phyloP scores from a whole-genome alignment of 371 early-diverging fungal genomes.

The Rhizopus microsporus region DNA sequence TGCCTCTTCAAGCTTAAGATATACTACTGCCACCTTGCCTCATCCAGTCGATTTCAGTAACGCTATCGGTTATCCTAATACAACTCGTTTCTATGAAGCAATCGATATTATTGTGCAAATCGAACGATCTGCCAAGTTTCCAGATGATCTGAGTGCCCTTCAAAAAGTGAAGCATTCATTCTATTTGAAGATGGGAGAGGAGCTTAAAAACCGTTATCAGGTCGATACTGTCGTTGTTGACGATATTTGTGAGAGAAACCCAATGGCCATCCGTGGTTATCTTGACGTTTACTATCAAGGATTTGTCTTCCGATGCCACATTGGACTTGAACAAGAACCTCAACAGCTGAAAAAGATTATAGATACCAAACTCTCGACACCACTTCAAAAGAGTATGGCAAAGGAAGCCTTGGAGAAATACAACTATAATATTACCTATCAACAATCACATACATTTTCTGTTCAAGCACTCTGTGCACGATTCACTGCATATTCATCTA shows the following conservation, averaged over 20 bases:
- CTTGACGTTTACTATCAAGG: constrained; percentile 73
- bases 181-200: constrained; percentile 66
- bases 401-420: constrained; percentile 55
- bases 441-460: constrained; percentile 65
- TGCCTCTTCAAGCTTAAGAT: constrained; percentile 68
- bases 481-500: constrained; percentile 67
- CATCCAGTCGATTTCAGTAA: constrained; percentile 64
- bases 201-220: constrained; percentile 43
- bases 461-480: constrained; percentile 72
- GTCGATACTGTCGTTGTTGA: constrained; percentile 45
- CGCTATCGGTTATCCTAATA: constrained; percentile 46
- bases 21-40: constrained; percentile 77
- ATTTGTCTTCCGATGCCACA: constrained; percentile 74
- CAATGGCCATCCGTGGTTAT: constrained; percentile 54
- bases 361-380: constrained; percentile 47
- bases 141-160: constrained; percentile 83
- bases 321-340: constrained; percentile 73
- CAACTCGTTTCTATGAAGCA: constrained; percentile 68
- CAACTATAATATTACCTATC: constrained; percentile 51
- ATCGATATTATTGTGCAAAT: constrained; percentile 83
- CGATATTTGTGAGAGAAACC: constrained; percentile 46
- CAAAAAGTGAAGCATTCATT: constrained; percentile 92
- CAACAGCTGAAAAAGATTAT: constrained; percentile 58
- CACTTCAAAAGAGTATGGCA: constrained; percentile 44
- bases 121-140: constrained; percentile 86